Evolutionary conservation across 768 basidiomycete genomes (phyloP).

Genomic region (Hericium rajendrae): DNA sequence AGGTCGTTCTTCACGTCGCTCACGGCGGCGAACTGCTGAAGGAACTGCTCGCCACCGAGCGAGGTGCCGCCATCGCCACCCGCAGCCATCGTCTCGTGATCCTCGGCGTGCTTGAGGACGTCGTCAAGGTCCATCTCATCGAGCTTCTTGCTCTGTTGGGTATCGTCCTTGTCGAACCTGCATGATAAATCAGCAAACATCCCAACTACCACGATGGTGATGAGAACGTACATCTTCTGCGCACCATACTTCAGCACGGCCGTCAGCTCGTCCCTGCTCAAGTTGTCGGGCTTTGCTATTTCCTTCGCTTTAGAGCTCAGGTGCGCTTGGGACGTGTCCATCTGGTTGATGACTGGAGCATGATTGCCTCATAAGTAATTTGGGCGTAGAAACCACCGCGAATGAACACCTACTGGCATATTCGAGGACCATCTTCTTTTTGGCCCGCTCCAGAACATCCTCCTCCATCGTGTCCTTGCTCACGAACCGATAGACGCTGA

Average conservation of each 20-base stretch:
- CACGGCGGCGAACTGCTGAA: conserved; percentile 89
- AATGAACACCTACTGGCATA: conserved; percentile 78
- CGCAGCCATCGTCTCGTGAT: conserved; percentile 86
- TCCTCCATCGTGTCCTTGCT: conserved; percentile 99
- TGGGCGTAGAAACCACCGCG: background rate
- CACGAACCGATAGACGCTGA: conserved; percentile 96
- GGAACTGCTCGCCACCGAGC: conserved; percentile 94
- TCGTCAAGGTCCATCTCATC: conserved; percentile 99
- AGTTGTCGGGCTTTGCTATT: conserved; percentile 63
- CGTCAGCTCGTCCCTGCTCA: conserved; percentile 93
- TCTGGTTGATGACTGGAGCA: conserved; percentile 90
- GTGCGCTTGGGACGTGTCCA: conserved; percentile 98
- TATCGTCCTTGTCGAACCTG: conserved; percentile 97
- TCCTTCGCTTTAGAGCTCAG: conserved; percentile 82
- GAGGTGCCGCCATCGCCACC: conserved; percentile 82
- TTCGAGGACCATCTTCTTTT: conserved; percentile 99
- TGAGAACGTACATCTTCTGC: conserved; percentile 73
- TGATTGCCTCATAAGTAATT: background rate
- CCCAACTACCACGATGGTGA: conserved; percentile 2
- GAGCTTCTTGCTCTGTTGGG: conserved; percentile 85
- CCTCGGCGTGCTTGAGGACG: conserved; percentile 92
- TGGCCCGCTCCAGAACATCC: conserved; percentile 93
- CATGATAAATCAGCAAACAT: conserved; percentile 2
- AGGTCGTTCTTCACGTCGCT: conserved; percentile 99
- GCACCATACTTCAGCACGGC: conserved; percentile 99